These are phyloP conservation scores for Vitis rotundifolia DNA, from an alignment of 164 flowering plant genomes.

Conservation along the genomic window DNA sequence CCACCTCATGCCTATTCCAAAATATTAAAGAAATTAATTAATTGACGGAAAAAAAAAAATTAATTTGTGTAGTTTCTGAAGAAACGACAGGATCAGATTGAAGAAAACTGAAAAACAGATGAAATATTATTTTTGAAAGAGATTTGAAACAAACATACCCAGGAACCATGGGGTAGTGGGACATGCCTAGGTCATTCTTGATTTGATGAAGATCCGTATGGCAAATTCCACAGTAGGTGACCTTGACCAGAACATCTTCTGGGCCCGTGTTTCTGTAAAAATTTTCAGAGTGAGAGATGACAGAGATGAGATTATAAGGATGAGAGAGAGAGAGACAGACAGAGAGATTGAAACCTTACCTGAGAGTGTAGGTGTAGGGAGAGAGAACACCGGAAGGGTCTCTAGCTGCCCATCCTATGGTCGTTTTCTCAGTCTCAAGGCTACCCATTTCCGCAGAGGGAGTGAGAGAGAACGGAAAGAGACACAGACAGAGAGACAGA, in stretches of 20 bases:
- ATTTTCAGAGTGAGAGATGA: no score
- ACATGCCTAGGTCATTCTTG: slow-evolving; percentile 76
- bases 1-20: slow-evolving; percentile 62
- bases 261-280: slow-evolving; percentile 73
- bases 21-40: not conserved
- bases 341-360: slow-evolving; percentile 26
- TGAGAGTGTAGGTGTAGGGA: slow-evolving; percentile 59
- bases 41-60: not conserved
- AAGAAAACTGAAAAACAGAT: no score
- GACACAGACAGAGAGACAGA: not conserved
- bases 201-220: slow-evolving; percentile 69
- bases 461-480: not conserved
- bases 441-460: slow-evolving; percentile 41
- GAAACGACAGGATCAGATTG: no score
- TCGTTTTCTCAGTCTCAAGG: slow-evolving; percentile 42
- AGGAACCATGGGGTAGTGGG: slow-evolving; percentile 84
- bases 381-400: slow-evolving; percentile 68
- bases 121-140: no score
- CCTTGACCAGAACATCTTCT: slow-evolving; percentile 73
- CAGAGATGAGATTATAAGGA: not conserved
- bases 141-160: slow-evolving; percentile 43
- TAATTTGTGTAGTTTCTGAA: not conserved
- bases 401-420: slow-evolving; percentile 65
- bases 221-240: slow-evolving; percentile 68
- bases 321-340: not conserved